Percentiles rank a stretch among this genome's conserved stretches.
phyloP scores from a whole-genome alignment of 1,284 basidiomycete species.

The Pseudozyma tsukubaensis region DNA sequence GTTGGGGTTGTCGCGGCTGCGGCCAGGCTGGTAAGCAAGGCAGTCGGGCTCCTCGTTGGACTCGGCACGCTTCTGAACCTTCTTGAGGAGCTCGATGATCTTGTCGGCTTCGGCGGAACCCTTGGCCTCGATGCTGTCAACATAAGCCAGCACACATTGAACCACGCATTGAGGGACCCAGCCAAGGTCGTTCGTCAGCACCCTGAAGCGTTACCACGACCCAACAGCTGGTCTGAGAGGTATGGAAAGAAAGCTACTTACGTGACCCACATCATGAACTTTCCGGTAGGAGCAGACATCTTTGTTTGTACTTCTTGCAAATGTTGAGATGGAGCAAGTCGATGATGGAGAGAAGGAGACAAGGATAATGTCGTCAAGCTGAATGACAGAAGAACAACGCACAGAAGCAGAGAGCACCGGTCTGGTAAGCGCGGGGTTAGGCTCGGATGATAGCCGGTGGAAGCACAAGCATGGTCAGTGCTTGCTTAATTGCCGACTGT shows the following conservation, averaged over 20 bases:
- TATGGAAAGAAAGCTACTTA: constrained; percentile 17
- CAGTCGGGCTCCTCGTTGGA: constrained; percentile 52
- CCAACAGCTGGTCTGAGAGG: no score
- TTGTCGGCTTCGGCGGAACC: constrained; percentile 42
- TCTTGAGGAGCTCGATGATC: constrained; percentile 40
- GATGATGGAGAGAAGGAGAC: background rate
- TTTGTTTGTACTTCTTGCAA: background rate
- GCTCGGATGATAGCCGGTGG: constrained; percentile 9
- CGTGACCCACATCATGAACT: constrained; percentile 45
- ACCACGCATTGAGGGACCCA: background rate
- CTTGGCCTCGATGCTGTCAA: constrained; percentile 41
- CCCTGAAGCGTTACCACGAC: no score
- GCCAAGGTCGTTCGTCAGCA: no score
- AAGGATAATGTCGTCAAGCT: background rate
- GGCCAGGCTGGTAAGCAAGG: constrained; percentile 34
- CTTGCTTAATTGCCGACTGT: constrained; percentile 1
- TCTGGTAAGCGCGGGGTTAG: constrained; percentile 1
- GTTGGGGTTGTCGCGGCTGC: constrained; percentile 46
- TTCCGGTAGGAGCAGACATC: constrained; percentile 45
- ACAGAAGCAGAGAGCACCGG: no score
- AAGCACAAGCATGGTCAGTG: background rate
- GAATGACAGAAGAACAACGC: constrained; percentile 1
- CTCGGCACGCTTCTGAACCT: constrained; percentile 38
- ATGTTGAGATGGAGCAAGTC: background rate
- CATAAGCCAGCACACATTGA: background rate